phyloP scores from a whole-genome alignment of 1,284 basidiomycete genomes.

The Phlebopus sp. region DNA sequence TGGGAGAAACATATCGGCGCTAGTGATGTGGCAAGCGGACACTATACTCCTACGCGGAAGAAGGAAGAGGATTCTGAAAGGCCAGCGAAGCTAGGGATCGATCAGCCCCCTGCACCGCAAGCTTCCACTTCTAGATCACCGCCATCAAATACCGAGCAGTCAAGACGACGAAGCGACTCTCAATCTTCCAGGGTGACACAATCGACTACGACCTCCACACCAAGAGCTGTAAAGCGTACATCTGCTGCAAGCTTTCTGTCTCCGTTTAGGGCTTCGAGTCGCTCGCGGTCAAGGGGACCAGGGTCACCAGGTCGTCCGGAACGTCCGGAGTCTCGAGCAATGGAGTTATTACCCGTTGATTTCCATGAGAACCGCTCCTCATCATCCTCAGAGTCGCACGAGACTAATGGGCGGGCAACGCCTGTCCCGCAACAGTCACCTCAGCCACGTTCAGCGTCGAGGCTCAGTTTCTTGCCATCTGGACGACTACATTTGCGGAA shows the following conservation, averaged over 20 bases:
- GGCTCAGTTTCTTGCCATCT: constrained; percentile 16
- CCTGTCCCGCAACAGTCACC: constrained; percentile 12
- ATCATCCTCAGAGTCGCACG: constrained; percentile 18
- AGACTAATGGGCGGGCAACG: constrained; percentile 11
- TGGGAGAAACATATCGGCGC: constrained; percentile 75
- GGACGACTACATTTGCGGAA: constrained; percentile 13
- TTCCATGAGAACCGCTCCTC: constrained; percentile 20
- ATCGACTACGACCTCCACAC: constrained; percentile 15
- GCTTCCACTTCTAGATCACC: constrained; percentile 4
- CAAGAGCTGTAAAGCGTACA: constrained; percentile 19
- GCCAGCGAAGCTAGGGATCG: constrained; percentile 21
- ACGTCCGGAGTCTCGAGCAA: constrained; percentile 13
- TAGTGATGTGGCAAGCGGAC: constrained; percentile 45
- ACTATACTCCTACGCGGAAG: constrained; percentile 24
- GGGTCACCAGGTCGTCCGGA: constrained; percentile 16
- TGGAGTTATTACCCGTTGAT: constrained; percentile 28
- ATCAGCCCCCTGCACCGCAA: constrained; percentile 7
- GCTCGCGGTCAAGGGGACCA: constrained; percentile 9
- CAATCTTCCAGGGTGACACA: constrained; percentile 25
- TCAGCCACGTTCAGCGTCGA: constrained; percentile 19
- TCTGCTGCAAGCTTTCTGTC: constrained; percentile 28
- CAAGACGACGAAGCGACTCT: constrained; percentile 17
- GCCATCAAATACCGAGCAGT: not conserved
- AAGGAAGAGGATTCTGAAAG: constrained; percentile 34
- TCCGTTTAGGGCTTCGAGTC: constrained; percentile 23